Conservation (phyloP, 139 green algal genomes). For the Micractinium conductrix region DNA sequence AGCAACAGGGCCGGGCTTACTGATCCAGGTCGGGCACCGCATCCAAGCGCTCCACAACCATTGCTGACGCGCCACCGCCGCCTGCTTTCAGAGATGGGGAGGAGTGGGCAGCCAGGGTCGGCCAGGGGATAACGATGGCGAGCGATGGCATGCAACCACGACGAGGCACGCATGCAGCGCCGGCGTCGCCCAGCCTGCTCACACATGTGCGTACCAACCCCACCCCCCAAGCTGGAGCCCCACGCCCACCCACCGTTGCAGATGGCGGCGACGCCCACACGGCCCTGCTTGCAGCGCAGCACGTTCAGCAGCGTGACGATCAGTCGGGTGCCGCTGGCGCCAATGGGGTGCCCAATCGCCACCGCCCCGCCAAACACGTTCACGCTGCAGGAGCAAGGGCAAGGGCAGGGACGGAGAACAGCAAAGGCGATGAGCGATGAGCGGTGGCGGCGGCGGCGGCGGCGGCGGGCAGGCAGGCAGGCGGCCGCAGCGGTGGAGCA, state of each 20-base stretch:
- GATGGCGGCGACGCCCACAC: constrained; percentile 77
- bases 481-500: not conserved
- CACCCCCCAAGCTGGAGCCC: not conserved
- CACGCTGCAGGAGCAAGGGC: constrained; percentile 52
- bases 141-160: no score
- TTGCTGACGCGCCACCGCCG: constrained; percentile 30
- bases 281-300: constrained; percentile 58
- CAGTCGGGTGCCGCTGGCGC: constrained; percentile 82
- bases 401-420: not conserved
- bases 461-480: not conserved
- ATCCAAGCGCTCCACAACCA: constrained; percentile 27
- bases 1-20: no score
- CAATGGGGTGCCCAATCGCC: constrained; percentile 90
- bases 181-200: not conserved
- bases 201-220: not conserved
- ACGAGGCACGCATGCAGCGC: not conserved
- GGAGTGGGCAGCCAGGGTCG: no score
- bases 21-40: not conserved
- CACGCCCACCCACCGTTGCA: constrained; percentile 79
- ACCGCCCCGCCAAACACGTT: constrained; percentile 91
- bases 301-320: constrained; percentile 87
- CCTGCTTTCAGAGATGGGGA: not conserved
- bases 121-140: no score
- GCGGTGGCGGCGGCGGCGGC: not conserved
- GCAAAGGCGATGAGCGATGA: not conserved